Evolutionary conservation across 2,329 filamentous ascomycete species (phyloP).

Genomic region (Fusarium chlamydosporum): DNA sequence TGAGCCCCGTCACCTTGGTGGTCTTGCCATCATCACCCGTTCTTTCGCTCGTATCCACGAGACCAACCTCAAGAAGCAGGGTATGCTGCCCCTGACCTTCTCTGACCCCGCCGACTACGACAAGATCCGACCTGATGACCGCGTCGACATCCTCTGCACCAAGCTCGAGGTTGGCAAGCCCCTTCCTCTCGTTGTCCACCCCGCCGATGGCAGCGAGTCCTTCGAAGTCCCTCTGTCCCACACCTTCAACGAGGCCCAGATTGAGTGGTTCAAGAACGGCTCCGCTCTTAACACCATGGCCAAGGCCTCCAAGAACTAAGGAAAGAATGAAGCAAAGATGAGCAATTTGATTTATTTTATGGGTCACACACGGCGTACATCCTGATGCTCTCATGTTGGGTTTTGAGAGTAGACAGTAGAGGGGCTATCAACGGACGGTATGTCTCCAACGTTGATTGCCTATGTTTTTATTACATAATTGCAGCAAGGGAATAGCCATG

Average conservation of each 20-base stretch:
- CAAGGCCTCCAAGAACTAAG: constrained; percentile 68
- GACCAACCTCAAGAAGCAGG: constrained; percentile 99
- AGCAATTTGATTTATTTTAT: constrained; percentile 43
- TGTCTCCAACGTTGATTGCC: constrained; percentile 37
- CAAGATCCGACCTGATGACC: constrained; percentile 93
- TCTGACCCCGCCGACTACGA: constrained; percentile 96
- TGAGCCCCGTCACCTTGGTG: constrained; percentile 96
- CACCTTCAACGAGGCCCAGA: constrained; percentile 98
- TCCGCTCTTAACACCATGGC: constrained; percentile 99
- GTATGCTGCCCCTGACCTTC: constrained; percentile 99
- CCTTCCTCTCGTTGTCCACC: constrained; percentile 91
- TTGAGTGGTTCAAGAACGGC: constrained; percentile 99
- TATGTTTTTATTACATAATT: constrained; percentile 46
- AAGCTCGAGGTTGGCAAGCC: constrained; percentile 94
- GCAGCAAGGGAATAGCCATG: constrained; percentile 48
- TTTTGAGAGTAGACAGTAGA: constrained; percentile 49
- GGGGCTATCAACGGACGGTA: constrained; percentile 40
- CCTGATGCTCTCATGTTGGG: constrained; percentile 48
- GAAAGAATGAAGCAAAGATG: constrained; percentile 34
- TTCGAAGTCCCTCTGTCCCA: constrained; percentile 90
- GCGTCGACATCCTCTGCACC: constrained; percentile 88
- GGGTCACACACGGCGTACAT: constrained; percentile 50
- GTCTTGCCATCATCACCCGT: constrained; percentile 95
- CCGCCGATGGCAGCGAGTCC: constrained; percentile 79
- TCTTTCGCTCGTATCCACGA: constrained; percentile 99